Evolutionary conservation across 768 basidiomycete species (phyloP), one percentile per base, ranked within the genome.

Genomic region (Mycena vulgaris): DNA sequence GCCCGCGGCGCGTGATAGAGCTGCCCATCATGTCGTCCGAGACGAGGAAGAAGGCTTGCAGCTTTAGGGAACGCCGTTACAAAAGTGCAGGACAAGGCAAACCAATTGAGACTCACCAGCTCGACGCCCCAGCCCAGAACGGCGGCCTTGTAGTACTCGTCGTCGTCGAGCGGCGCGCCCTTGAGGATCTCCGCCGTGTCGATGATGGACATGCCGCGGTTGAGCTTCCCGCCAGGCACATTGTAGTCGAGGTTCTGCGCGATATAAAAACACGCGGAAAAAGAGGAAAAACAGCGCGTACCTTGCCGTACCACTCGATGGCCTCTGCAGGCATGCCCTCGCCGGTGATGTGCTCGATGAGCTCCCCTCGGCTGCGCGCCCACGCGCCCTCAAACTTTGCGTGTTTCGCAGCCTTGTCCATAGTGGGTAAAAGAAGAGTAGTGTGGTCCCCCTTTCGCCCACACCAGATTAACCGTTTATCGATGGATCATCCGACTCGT

Each of bases 1-100:
- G 97, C 5, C 93, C 92, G 13, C 97, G 92, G 30, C 97, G 93
- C 14, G 97, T 98, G 75, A 99, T 92, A 55, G 94, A 95, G n/a
- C 88, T 80, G 78, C 99, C 97, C 97, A 99, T 99, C 76, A 99
- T 96, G 81, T 99, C 97, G 81, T 99, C 95, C 5, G 95, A 89
- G 64, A 97, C 95, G 65, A 99, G 90, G 92, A 99, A 98, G 83
- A 93, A 98, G 0, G 96, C 96, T 92, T 99, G 97, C 9, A 99
- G 89, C 95, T 97, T 75, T 30, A 30, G 8, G 33, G 25, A 17
- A 61, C 45, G 45, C 11, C 52, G 5, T 40, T 35, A 51, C 21
- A n/a, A n/a, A n/a, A n/a, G n/a, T n/a, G n/a, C n/a, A 37, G 58
- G 27, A 49, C 13, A 23, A 40, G 51, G 27, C 19, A 30, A 37